Evolutionary conservation across 2,329 filamentous ascomycete species (phyloP).

Genomic region (Bretziella fagacearum): DNA sequence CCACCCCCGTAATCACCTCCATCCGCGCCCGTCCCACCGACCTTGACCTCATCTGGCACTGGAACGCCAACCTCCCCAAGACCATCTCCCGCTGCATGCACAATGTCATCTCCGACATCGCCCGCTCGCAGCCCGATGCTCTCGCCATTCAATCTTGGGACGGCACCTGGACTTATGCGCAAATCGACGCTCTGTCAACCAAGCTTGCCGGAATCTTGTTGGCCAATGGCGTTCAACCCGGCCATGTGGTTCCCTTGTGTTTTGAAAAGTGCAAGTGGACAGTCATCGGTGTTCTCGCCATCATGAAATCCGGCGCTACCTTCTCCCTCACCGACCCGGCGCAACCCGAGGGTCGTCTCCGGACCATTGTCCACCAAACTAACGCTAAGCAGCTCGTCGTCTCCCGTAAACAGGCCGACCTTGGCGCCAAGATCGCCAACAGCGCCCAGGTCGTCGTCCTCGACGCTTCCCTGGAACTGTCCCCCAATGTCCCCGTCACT

Average conservation of each 20-base stretch:
- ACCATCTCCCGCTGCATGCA: slow-evolving; percentile 29
- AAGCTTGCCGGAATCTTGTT: slow-evolving; percentile 26
- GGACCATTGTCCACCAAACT: slow-evolving; percentile 29
- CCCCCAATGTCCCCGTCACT: not conserved
- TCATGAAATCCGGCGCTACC: slow-evolving; percentile 32
- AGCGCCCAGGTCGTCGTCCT: slow-evolving; percentile 11
- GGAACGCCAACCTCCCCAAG: slow-evolving; percentile 28
- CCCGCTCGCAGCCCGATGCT: slow-evolving; percentile 23
- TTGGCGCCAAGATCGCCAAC: slow-evolving; percentile 24
- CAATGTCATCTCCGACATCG: slow-evolving; percentile 27
- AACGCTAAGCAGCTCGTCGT: slow-evolving; percentile 25
- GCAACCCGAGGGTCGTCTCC: slow-evolving; percentile 29
- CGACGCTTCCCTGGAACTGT: slow-evolving; percentile 4
- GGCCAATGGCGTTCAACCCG: slow-evolving; percentile 23
- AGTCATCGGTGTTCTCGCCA: slow-evolving; percentile 27
- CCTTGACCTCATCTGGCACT: slow-evolving; percentile 29
- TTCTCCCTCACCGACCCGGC: slow-evolving; percentile 32
- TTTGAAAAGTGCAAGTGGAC: slow-evolving; percentile 34
- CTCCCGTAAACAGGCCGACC: slow-evolving; percentile 24
- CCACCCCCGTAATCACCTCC: slow-evolving; percentile 6
- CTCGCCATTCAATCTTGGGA: slow-evolving; percentile 34
- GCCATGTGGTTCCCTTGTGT: slow-evolving; percentile 31
- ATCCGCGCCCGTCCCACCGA: slow-evolving; percentile 20
- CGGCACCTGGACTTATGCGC: slow-evolving; percentile 29
- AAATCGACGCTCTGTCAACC: slow-evolving; percentile 28